Conservation (phyloP, 352 stramenopile species). For the Globisporangium paddicum region DNA sequence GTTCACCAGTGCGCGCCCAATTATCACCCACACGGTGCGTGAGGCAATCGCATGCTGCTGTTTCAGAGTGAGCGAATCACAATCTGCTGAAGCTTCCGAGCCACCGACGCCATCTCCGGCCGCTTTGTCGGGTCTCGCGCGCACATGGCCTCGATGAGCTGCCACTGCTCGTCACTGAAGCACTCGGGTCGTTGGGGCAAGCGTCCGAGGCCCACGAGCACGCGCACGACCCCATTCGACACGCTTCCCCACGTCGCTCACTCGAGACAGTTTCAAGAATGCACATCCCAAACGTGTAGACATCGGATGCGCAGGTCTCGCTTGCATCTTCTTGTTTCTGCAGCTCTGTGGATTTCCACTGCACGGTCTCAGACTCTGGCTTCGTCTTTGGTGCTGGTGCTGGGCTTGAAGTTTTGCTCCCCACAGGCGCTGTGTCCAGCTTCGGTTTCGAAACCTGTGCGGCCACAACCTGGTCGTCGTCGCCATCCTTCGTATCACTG, state of each 20-base stretch:
- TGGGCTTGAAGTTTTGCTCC: background rate
- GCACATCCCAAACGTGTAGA: slow-evolving; percentile 5
- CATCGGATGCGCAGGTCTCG: background rate
- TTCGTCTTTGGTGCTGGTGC: background rate
- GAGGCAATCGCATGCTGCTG: too few species aligned
- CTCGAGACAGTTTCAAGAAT: background rate
- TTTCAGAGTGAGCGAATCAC: too few species aligned
- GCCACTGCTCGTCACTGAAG: background rate
- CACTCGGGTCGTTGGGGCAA: background rate
- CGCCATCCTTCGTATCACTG: background rate
- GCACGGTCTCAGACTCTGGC: background rate
- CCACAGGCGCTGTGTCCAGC: background rate
- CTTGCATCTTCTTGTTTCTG: background rate
- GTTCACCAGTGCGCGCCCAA: too few species aligned
- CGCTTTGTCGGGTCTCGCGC: background rate
- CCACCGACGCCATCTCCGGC: background rate
- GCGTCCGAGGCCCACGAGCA: slow-evolving; percentile 1
- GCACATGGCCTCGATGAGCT: background rate
- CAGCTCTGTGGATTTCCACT: background rate
- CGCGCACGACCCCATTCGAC: background rate
- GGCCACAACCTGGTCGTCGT: background rate
- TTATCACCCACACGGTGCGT: too few species aligned
- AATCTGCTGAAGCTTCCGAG: background rate
- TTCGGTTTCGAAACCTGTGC: background rate
- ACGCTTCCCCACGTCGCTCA: background rate